Conservation (phyloP, 768 basidiomycete genomes). For the Leucocoprinus leucothites region DNA sequence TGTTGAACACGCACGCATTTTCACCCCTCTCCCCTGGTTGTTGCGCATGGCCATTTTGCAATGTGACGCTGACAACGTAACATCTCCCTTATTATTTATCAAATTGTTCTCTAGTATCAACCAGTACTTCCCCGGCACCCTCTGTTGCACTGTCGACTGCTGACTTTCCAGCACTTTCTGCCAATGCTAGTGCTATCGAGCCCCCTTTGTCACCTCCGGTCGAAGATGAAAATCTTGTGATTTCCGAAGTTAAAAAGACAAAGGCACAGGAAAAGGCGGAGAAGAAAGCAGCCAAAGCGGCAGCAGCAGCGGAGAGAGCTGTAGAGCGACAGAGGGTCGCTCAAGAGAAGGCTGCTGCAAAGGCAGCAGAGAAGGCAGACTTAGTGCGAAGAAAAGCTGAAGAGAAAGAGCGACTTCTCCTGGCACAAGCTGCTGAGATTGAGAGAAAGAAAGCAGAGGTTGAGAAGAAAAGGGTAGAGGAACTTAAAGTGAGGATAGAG, state of each 20-base stretch:
- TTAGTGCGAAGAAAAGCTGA: slow-evolving; percentile 57
- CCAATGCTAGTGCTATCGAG: slow-evolving; percentile 32
- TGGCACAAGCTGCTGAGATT: slow-evolving; percentile 55
- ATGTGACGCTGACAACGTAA: slow-evolving; percentile 43
- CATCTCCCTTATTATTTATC: slow-evolving; percentile 34
- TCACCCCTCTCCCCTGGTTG: slow-evolving; percentile 43
- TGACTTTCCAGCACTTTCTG: slow-evolving; percentile 74
- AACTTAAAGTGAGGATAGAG: slow-evolving; percentile 24
- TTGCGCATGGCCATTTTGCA: slow-evolving; percentile 43
- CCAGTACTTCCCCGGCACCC: slow-evolving; percentile 43
- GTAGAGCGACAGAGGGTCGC: slow-evolving; percentile 34
- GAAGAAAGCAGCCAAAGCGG: slow-evolving; percentile 16
- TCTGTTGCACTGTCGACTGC: slow-evolving; percentile 59
- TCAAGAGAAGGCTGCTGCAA: slow-evolving; percentile 57
- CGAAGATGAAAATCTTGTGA: slow-evolving; percentile 10
- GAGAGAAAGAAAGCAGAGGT: slow-evolving; percentile 39
- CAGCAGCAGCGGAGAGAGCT: slow-evolving; percentile 29
- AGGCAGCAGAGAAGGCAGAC: slow-evolving; percentile 62
- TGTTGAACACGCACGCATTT: slow-evolving; percentile 15
- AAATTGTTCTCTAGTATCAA: slow-evolving; percentile 34
- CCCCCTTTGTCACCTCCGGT: slow-evolving; percentile 19
- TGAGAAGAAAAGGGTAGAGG: slow-evolving; percentile 36
- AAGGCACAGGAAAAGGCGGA: slow-evolving; percentile 11
- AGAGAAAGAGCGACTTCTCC: slow-evolving; percentile 44
- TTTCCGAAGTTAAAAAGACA: slow-evolving; percentile 2